Evolutionary conservation across 805 yeast species (phyloP).

Genomic region (Clavispora phyllophila): DNA sequence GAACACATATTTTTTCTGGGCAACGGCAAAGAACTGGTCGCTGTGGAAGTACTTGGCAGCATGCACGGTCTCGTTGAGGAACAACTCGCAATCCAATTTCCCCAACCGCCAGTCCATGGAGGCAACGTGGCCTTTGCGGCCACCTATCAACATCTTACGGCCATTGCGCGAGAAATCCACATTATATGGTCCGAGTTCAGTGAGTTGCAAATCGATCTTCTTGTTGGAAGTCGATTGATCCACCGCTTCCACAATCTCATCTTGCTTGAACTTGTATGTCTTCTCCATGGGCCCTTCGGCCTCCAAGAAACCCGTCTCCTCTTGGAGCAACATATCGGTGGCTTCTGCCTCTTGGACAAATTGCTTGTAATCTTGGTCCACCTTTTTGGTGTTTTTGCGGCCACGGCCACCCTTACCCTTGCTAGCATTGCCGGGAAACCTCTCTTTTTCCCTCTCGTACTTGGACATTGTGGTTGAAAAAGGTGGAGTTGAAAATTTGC

Average conservation of each 20-base stretch:
- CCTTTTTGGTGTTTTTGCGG: conserved; percentile 46
- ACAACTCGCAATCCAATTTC: conserved; percentile 69
- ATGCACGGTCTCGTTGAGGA: conserved; percentile 82
- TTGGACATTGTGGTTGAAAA: conserved; percentile 7
- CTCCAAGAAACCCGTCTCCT: conserved; percentile 81
- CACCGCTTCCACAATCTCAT: conserved; percentile 69
- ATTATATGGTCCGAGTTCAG: conserved; percentile 81
- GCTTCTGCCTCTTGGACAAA: conserved; percentile 82
- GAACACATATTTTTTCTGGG: conserved; percentile 91
- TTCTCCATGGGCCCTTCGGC: conserved; percentile 90
- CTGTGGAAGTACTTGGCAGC: conserved; percentile 89
- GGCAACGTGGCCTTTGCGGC: conserved; percentile 92
- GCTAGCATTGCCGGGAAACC: conserved; percentile 10
- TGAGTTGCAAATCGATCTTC: conserved; percentile 64
- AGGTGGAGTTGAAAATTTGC: conserved; percentile 1
- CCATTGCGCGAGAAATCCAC: conserved; percentile 86
- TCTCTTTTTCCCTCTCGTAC: conserved; percentile 12
- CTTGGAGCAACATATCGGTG: conserved; percentile 80
- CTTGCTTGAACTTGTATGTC: conserved; percentile 80
- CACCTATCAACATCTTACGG: conserved; percentile 76
- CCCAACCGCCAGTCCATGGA: conserved; percentile 95
- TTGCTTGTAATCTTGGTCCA: conserved; percentile 68
- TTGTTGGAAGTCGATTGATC: conserved; percentile 74
- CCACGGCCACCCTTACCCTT: conserved; percentile 11
- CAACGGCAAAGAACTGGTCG: conserved; percentile 92